Percentiles rank a stretch among this genome's conserved stretches.
Evolutionary conservation across 2,329 filamentous ascomycete species (phyloP).

Genomic region (Penicillium sp.): DNA sequence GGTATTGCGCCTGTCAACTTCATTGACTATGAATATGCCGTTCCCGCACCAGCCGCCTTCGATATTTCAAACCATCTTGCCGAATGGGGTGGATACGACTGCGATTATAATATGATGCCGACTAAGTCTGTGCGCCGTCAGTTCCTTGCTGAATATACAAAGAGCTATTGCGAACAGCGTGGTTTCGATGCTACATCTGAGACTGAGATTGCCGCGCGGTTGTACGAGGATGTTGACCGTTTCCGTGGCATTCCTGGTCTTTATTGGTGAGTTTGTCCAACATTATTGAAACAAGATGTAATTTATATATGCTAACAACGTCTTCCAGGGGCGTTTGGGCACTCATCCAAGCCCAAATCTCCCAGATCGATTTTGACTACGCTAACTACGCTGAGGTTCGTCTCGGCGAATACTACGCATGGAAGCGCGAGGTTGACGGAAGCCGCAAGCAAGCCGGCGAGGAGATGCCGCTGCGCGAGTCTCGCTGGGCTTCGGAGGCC

Average conservation of each 20-base stretch:
- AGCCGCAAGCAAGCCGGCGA: conserved; percentile 54
- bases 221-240: conserved; percentile 78
- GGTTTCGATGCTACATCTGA: conserved; percentile 43
- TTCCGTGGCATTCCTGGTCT: conserved; percentile 90
- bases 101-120: conserved; percentile 81
- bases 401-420: conserved; percentile 88
- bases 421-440: conserved; percentile 73
- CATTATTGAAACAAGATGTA: no score
- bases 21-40: conserved; percentile 98
- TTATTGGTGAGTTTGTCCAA: conserved; percentile 54
- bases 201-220: conserved; percentile 63
- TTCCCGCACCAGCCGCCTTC: conserved; percentile 89
- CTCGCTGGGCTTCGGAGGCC: conserved; percentile 68
- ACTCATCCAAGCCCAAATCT: conserved; percentile 89
- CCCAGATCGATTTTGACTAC: conserved; percentile 96
- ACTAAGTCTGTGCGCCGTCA: conserved; percentile 71
- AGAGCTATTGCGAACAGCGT: conserved; percentile 63
- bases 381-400: conserved; percentile 83
- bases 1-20: conserved; percentile 66
- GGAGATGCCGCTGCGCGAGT: conserved; percentile 72
- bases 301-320: background rate
- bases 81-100: conserved; percentile 97
- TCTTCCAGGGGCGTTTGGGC: conserved; percentile 85
- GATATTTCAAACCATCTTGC: conserved; percentile 98
- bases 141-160: conserved; percentile 82